Conservation (phyloP, 2,329 filamentous ascomycete genomes). For the Lachnellula suecica region DNA sequence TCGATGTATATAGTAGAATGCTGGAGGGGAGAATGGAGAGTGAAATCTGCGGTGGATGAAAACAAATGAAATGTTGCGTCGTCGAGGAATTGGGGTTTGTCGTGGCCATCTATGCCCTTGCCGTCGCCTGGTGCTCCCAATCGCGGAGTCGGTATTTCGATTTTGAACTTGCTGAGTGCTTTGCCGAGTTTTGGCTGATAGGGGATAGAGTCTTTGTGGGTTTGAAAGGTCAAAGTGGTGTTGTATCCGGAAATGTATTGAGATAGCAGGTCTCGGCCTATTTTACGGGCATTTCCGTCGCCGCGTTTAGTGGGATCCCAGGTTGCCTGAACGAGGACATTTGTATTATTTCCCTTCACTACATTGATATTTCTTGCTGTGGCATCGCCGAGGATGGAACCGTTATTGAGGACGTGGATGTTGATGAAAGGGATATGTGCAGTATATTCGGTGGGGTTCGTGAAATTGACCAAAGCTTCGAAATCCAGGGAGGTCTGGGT, state of each 20-base stretch:
- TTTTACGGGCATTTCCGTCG: slow-evolving; percentile 57
- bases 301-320: slow-evolving; percentile 71
- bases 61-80: slow-evolving; percentile 85
- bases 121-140: slow-evolving; percentile 56
- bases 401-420: slow-evolving; percentile 73
- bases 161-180: slow-evolving; percentile 68
- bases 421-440: slow-evolving; percentile 79
- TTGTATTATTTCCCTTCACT: slow-evolving; percentile 68
- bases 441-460: slow-evolving; percentile 86
- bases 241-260: slow-evolving; percentile 88
- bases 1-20: slow-evolving; percentile 76
- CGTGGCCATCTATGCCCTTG: slow-evolving; percentile 41
- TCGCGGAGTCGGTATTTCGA: slow-evolving; percentile 71
- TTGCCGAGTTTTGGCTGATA: slow-evolving; percentile 68
- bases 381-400: slow-evolving; percentile 72
- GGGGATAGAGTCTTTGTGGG: slow-evolving; percentile 73
- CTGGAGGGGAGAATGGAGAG: slow-evolving; percentile 73
- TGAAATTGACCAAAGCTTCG: slow-evolving; percentile 74
- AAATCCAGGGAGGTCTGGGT: slow-evolving; percentile 69
- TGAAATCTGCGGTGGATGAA: slow-evolving; percentile 83
- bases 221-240: slow-evolving; percentile 72
- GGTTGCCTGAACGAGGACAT: slow-evolving; percentile 63
- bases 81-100: slow-evolving; percentile 70
- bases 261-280: slow-evolving; percentile 74
- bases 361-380: slow-evolving; percentile 64